These are phyloP conservation scores for Dictyostelium intermedium DNA, from an alignment of 78 protist genomes.

Conservation along the genomic window DNA sequence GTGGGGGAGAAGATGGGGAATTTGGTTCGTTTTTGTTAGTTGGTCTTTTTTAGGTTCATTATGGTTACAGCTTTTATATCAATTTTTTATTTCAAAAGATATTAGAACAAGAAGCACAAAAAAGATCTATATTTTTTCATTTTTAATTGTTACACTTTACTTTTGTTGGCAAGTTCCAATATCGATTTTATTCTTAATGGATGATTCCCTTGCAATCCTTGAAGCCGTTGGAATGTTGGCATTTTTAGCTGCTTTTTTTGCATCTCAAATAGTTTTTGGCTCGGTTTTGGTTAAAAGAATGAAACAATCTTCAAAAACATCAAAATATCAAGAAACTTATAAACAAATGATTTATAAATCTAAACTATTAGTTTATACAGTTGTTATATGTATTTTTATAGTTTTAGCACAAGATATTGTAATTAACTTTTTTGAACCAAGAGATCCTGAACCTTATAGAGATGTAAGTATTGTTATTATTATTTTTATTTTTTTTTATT, in stretches of 20 bases:
- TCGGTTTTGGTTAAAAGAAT: neutral
- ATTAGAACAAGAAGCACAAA: neutral
- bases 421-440: neutral
- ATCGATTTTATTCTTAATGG: neutral
- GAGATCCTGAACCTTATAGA: neutral
- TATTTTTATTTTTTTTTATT: neutral
- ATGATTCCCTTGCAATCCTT: neutral
- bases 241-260: neutral
- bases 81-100: neutral
- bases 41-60: neutral
- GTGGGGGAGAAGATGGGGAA: neutral
- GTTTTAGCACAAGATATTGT: conserved; percentile 1
- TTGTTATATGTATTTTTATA: neutral
- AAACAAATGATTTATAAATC: neutral
- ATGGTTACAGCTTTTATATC: neutral
- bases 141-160: neutral
- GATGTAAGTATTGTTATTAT: neutral
- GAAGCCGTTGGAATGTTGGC: neutral
- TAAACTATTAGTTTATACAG: neutral
- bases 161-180: neutral
- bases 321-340: neutral
- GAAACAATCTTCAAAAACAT: neutral
- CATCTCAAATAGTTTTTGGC: neutral
- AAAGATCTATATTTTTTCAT: neutral
- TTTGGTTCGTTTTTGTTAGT: neutral